Conservation (phyloP, 192 early-diverging fungal genomes). For the Backusella tarrabulga region DNA sequence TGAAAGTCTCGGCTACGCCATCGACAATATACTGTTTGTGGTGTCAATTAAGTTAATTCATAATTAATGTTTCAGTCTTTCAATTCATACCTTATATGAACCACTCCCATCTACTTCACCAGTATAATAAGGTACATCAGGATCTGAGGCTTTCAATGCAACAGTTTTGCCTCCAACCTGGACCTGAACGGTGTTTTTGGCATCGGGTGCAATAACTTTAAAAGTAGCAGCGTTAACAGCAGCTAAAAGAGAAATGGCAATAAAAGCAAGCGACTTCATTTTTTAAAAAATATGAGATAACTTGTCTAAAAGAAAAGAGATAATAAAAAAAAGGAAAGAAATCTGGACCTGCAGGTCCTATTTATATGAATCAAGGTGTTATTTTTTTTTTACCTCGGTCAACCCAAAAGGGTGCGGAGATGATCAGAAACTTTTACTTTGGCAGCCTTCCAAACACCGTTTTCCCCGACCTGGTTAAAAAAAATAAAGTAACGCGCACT, state of each 20-base stretch:
- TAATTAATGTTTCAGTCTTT: neutral
- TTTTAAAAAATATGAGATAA: neutral
- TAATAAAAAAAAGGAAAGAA: neutral
- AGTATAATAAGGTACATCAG: slow-evolving; percentile 34
- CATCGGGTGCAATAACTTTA: slow-evolving; percentile 38
- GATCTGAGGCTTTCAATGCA: slow-evolving; percentile 26
- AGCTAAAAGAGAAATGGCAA: slow-evolving; percentile 26
- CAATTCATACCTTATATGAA: slow-evolving; percentile 34
- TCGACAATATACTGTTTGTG: slow-evolving; percentile 31
- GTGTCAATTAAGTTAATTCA: neutral
- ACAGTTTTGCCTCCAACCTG: slow-evolving; percentile 24
- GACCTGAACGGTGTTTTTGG: slow-evolving; percentile 26
- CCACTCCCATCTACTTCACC: slow-evolving; percentile 27
- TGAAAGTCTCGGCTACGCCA: slow-evolving; percentile 32
- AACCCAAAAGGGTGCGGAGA: neutral
- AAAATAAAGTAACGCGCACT: neutral
- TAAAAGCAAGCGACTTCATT: slow-evolving; percentile 11
- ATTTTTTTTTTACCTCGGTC: neutral
- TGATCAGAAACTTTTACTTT: neutral
- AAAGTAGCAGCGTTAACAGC: slow-evolving; percentile 39
- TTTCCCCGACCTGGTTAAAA: slow-evolving; percentile 6
- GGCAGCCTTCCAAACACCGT: neutral
- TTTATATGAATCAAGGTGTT: neutral
- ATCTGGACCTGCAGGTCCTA: neutral
- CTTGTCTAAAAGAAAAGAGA: neutral